Evolutionary conservation across 2,329 filamentous ascomycete species (phyloP).

Genomic region (Thielaviopsis ethacetica): DNA sequence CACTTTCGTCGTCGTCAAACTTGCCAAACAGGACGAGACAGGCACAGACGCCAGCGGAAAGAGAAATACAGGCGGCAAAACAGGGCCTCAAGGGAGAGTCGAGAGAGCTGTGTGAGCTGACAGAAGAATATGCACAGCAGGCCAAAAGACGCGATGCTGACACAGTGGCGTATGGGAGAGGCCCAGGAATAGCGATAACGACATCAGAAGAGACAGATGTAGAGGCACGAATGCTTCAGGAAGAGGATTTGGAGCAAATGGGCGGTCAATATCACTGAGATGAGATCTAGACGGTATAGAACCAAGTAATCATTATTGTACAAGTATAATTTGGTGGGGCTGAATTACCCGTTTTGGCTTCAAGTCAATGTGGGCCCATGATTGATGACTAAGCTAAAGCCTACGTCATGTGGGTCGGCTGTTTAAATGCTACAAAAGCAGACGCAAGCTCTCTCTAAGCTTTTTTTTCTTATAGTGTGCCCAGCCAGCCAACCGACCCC

Average conservation of each 20-base stretch:
- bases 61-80: neutral
- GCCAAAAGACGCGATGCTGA: neutral
- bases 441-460: neutral
- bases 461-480: neutral
- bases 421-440: neutral
- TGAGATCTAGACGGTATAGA: neutral
- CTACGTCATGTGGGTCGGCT: neutral
- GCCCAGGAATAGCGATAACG: neutral
- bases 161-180: neutral
- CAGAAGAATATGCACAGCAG: neutral
- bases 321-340: neutral
- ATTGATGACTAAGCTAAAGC: neutral
- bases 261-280: constrained; percentile 7
- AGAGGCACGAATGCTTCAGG: neutral
- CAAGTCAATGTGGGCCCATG: too few relatives aligned
- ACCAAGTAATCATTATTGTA: neutral
- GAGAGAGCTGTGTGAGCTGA: neutral
- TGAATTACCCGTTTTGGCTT: too few relatives aligned
- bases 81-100: neutral
- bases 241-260: constrained; percentile 4
- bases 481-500: neutral
- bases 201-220: neutral
- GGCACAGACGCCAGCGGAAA: neutral
- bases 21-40: neutral
- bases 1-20: neutral